These are phyloP conservation scores for Trichoderma aggressivum DNA, from an alignment of 2,329 filamentous ascomycete genomes.

Conservation along the genomic window DNA sequence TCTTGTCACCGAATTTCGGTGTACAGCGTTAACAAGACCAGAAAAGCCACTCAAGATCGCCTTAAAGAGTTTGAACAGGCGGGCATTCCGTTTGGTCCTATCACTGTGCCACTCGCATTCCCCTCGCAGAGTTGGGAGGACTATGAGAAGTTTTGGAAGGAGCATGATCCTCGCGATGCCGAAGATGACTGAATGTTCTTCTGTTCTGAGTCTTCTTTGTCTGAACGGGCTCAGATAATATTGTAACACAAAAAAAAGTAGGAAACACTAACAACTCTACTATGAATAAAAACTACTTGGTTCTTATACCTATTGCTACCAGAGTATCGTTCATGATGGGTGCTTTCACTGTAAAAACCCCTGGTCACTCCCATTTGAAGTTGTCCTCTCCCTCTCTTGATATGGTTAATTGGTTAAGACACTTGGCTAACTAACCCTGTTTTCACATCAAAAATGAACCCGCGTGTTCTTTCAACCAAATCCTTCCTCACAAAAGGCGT, in stretches of 20 bases:
- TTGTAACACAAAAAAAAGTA: neutral
- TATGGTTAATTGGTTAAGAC: neutral
- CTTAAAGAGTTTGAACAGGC: neutral
- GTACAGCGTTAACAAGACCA: constrained; percentile 4
- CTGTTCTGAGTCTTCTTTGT: no score
- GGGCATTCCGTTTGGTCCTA: constrained; percentile 1
- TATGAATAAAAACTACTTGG: neutral
- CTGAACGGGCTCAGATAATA: no score
- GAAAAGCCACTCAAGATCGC: neutral
- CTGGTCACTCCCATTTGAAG: neutral
- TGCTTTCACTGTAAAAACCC: neutral
- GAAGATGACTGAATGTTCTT: neutral
- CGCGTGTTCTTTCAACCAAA: neutral
- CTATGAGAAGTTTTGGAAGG: constrained; percentile 8
- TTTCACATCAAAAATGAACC: neutral
- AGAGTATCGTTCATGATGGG: neutral
- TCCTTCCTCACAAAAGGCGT: neutral
- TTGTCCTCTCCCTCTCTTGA: neutral
- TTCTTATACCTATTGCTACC: neutral
- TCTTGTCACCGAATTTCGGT: constrained; percentile 14
- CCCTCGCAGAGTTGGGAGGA: neutral
- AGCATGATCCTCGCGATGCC: constrained; percentile 5
- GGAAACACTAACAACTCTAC: neutral
- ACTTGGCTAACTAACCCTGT: neutral
- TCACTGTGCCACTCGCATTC: constrained; percentile 3